Conservation (phyloP, 768 basidiomycete species). For the Tubosaeta sp. region DNA sequence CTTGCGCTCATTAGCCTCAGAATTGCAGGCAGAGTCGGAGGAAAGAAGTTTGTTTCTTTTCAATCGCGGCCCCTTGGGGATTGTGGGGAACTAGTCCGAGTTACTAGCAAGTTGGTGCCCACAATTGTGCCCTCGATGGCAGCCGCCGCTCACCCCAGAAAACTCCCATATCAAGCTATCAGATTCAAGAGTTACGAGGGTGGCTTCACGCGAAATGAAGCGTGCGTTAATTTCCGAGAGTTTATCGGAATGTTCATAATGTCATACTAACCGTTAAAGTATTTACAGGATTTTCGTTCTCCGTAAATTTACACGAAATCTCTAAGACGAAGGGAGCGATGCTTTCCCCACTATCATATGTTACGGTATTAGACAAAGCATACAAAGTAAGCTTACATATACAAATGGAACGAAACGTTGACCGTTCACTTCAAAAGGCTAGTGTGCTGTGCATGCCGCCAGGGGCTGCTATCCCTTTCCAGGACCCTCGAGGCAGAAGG, state of each 20-base stretch:
- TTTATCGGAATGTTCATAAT: not conserved
- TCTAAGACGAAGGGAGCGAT: not conserved
- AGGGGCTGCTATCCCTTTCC: not conserved
- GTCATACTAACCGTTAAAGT: not conserved
- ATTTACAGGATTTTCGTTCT: not conserved
- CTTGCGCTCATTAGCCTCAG: no score
- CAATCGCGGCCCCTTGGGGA: no score
- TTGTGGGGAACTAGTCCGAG: no score
- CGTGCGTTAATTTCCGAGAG: not conserved
- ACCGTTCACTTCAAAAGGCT: not conserved
- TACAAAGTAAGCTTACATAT: not conserved
- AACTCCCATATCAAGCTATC: no score
- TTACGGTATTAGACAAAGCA: not conserved
- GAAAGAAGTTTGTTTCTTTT: no score
- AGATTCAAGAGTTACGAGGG: no score
- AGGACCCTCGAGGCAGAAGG: not conserved
- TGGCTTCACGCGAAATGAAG: not conserved
- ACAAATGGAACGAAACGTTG: not conserved
- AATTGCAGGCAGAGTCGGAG: no score
- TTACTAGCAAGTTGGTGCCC: no score
- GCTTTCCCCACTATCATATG: not conserved
- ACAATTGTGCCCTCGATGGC: no score
- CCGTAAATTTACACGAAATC: not conserved
- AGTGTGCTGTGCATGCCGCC: not conserved
- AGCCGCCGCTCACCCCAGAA: no score